These are phyloP conservation scores for Penicillium samsonianum DNA, from an alignment of 495 filamentous ascomycete genomes.

Conservation along the genomic window DNA sequence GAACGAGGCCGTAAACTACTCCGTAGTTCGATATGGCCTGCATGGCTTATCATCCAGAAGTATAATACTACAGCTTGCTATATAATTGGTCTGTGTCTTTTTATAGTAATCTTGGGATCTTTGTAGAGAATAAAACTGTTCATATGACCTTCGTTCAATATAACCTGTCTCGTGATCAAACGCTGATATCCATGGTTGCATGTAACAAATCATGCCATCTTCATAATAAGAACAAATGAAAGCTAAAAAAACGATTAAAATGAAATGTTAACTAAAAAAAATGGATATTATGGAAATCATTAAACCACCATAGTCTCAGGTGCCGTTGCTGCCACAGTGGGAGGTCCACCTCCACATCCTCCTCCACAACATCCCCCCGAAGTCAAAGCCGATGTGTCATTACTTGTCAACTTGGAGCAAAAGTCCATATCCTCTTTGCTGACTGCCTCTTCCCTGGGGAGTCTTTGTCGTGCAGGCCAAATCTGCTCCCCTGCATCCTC, in stretches of 20 bases:
- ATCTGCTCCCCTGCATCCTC: slow-evolving; percentile 41
- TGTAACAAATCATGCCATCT: neutral
- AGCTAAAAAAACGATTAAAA: neutral
- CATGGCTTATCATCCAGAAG: neutral
- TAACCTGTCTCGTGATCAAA: neutral
- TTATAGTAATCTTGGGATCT: neutral
- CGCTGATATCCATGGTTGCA: neutral
- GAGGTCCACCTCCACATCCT: slow-evolving; percentile 17
- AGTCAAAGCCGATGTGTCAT: slow-evolving; percentile 14
- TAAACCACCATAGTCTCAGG: slow-evolving; percentile 24
- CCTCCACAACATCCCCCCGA: slow-evolving; percentile 28
- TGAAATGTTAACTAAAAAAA: neutral
- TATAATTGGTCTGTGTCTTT: neutral
- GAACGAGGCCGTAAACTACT: no score
- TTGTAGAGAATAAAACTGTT: neutral
- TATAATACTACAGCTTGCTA: neutral
- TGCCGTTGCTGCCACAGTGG: slow-evolving; percentile 5
- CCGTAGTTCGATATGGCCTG: neutral
- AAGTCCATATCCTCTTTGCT: slow-evolving; percentile 45
- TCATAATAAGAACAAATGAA: neutral
- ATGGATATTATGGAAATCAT: slow-evolving; percentile 10
- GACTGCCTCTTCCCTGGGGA: slow-evolving; percentile 30
- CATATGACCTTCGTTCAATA: slow-evolving; percentile 8
- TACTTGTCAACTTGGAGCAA: slow-evolving; percentile 33
- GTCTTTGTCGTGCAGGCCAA: slow-evolving; percentile 50